Conservation (phyloP, 1,139 yeast genomes). For the Kodamaea plutei region DNA sequence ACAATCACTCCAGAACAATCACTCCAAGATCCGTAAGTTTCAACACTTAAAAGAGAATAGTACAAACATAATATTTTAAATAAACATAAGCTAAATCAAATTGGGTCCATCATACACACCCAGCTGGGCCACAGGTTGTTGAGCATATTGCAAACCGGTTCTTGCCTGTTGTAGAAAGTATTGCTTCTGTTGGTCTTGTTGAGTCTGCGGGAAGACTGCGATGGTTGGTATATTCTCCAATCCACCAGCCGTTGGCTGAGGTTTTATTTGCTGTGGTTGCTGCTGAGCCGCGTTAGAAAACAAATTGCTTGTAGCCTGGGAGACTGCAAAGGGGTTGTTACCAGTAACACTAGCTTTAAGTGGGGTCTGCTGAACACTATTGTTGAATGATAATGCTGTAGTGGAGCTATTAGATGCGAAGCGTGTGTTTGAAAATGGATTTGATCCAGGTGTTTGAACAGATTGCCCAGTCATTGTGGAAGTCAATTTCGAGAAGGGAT, state of each 20-base stretch:
- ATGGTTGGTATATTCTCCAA: slow-evolving; percentile 57
- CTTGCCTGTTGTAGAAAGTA: slow-evolving; percentile 36
- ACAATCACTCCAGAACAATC: too few species aligned
- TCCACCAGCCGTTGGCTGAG: slow-evolving; percentile 66
- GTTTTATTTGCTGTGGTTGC: slow-evolving; percentile 28
- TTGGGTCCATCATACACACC: slow-evolving; percentile 21
- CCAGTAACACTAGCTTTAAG: slow-evolving; percentile 34
- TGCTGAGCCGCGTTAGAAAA: slow-evolving; percentile 24
- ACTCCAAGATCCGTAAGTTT: too few species aligned
- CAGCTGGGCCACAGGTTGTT: too few species aligned
- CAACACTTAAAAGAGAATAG: too few species aligned
- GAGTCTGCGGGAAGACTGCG: slow-evolving; percentile 65
- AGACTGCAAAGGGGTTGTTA: slow-evolving; percentile 44
- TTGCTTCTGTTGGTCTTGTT: slow-evolving; percentile 36
- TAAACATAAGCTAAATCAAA: slow-evolving; percentile 20
- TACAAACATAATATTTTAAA: too few species aligned
- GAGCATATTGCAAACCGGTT: slow-evolving; percentile 15
- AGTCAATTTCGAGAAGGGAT: slow-evolving; percentile 37
- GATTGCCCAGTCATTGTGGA: slow-evolving; percentile 19
- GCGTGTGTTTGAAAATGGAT: slow-evolving; percentile 48
- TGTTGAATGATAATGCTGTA: slow-evolving; percentile 32
- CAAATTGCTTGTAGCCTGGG: slow-evolving; percentile 33
- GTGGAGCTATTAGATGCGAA: slow-evolving; percentile 32
- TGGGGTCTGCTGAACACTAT: slow-evolving; percentile 15
- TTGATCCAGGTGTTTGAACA: slow-evolving; percentile 27